Conservation (phyloP, 805 yeast species). For the Yamadazyma kitorensis region DNA sequence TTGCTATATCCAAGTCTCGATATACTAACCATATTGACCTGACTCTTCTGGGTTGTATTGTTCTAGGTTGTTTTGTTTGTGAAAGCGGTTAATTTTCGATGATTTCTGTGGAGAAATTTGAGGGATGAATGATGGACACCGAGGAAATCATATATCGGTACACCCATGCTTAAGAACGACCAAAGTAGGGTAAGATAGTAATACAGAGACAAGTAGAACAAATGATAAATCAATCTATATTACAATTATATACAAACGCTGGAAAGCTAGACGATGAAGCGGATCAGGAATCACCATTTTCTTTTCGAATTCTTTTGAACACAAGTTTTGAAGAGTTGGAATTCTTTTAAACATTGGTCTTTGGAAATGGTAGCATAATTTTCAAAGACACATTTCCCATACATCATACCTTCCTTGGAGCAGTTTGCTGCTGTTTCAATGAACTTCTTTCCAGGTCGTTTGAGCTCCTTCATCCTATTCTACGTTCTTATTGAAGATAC, state of each 20-base stretch:
- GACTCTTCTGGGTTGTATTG: background rate
- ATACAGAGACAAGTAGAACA: no score
- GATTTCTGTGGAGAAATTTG: no score
- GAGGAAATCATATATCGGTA: no score
- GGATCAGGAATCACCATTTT: conserved; percentile 9
- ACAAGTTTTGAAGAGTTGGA: conserved; percentile 47
- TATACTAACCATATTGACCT: conserved; percentile 27
- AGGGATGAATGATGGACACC: no score
- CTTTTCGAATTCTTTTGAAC: conserved; percentile 26
- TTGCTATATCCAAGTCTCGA: conserved; percentile 31
- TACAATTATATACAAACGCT: background rate
- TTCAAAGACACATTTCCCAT: conserved; percentile 54
- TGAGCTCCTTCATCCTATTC: no score
- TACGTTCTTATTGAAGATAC: no score
- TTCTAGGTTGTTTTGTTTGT: background rate
- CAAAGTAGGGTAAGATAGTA: no score
- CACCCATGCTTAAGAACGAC: no score
- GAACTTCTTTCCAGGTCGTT: conserved; percentile 45
- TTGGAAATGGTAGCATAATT: conserved; percentile 49
- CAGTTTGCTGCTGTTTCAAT: conserved; percentile 40
- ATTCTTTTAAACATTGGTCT: conserved; percentile 54
- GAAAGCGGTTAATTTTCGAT: no score
- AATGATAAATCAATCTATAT: no score
- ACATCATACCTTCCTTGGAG: conserved; percentile 41
- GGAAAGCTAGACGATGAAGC: background rate